Conservation (phyloP, 1,284 basidiomycete genomes). For the Ganoderma lingzhi region DNA sequence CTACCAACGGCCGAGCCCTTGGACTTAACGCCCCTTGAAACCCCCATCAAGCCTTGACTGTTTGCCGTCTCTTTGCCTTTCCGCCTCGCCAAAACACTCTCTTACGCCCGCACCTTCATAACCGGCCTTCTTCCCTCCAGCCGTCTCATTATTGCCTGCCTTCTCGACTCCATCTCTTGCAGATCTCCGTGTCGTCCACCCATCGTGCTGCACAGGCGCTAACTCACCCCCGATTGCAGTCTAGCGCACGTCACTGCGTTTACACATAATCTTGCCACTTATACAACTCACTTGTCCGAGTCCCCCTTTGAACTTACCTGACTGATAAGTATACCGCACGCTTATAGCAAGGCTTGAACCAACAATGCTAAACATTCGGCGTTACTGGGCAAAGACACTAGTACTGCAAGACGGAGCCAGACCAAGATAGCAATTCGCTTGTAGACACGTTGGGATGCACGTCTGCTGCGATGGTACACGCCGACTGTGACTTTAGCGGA, state of each 20-base stretch:
- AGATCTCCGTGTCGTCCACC: slow-evolving; percentile 15
- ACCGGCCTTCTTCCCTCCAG: slow-evolving; percentile 7
- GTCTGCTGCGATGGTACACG: not conserved
- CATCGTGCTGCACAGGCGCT: slow-evolving; percentile 9
- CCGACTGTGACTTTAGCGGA: not conserved
- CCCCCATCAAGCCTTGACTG: slow-evolving; percentile 32
- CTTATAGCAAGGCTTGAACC: not conserved
- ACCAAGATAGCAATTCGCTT: slow-evolving; percentile 4
- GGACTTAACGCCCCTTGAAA: slow-evolving; percentile 39
- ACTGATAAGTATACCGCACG: not conserved
- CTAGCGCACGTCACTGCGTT: slow-evolving; percentile 14
- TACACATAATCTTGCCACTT: slow-evolving; percentile 23
- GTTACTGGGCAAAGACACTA: not conserved
- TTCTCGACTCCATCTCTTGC: slow-evolving; percentile 14
- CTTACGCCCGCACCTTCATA: slow-evolving; percentile 15
- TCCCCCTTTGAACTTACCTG: too few relatives aligned
- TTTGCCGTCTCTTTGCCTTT: slow-evolving; percentile 33
- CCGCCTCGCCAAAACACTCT: slow-evolving; percentile 18
- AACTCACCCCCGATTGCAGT: slow-evolving; percentile 20
- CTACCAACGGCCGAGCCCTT: slow-evolving; percentile 35
- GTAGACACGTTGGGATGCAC: not conserved
- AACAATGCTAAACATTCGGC: not conserved
- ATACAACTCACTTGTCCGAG: not conserved
- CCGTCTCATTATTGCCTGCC: slow-evolving; percentile 4
- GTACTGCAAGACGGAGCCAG: not conserved